Evolutionary conservation across 169 alveolate species (phyloP).

Genomic region (Plasmodium adleri): DNA sequence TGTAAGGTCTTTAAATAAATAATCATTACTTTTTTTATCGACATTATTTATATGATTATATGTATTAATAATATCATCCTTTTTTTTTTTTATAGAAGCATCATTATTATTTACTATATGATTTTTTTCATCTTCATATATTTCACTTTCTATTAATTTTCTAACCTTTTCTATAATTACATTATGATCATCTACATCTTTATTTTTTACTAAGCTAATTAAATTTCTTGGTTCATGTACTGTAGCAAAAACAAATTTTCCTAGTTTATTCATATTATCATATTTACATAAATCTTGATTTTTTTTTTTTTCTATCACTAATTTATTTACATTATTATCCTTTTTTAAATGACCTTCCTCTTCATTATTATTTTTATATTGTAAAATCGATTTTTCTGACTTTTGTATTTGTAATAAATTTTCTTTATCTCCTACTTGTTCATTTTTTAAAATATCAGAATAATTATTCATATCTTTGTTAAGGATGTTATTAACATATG

Average conservation of each 20-base stretch:
- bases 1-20: background rate
- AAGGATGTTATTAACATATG: background rate
- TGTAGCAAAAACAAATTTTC: constrained; percentile 64
- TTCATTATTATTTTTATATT: background rate
- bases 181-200: constrained; percentile 29
- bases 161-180: constrained; percentile 39
- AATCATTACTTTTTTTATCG: background rate
- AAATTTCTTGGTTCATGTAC: constrained; percentile 75
- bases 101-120: background rate
- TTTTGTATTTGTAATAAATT: background rate
- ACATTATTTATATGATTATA: background rate
- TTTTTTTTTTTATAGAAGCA: background rate
- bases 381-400: background rate
- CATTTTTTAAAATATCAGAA: background rate
- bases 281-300: constrained; percentile 21
- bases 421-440: background rate
- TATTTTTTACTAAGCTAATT: constrained; percentile 41
- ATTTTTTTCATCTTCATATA: background rate
- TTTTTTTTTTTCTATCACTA: background rate
- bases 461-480: background rate
- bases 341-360: background rate
- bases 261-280: constrained; percentile 53
- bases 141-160: constrained; percentile 21
- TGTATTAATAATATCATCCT: background rate
- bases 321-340: background rate